Evolutionary conservation across 257 asterid species (phyloP).

Genomic region (Scutellaria baicalensis): DNA sequence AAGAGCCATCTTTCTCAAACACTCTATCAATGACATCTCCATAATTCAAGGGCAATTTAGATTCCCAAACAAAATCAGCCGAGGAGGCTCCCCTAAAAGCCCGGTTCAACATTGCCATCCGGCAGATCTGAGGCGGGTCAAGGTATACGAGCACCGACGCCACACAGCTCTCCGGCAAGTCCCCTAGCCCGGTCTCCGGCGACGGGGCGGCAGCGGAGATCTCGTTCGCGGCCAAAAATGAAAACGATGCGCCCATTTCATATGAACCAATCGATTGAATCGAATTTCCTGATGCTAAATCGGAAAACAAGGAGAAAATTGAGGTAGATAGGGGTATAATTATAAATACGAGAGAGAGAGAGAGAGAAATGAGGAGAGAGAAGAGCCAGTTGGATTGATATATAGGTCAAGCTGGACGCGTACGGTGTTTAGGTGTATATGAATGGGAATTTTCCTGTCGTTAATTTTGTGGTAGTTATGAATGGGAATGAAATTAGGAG

Average conservation of each 20-base stretch:
- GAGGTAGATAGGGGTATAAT: background rate
- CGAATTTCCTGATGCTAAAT: background rate
- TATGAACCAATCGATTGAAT: background rate
- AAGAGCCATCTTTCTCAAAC: slow-evolving; percentile 19
- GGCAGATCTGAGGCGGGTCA: slow-evolving; percentile 83
- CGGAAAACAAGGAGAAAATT: background rate
- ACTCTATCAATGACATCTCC: slow-evolving; percentile 50
- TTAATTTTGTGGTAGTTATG: background rate
- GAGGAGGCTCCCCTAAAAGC: slow-evolving; percentile 74
- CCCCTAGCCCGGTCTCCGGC: slow-evolving; percentile 43
- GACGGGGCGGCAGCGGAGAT: slow-evolving; percentile 4
- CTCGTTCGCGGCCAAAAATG: slow-evolving; percentile 17
- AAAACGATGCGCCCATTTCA: slow-evolving; percentile 51
- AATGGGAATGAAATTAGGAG: background rate
- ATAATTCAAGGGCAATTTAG: slow-evolving; percentile 66
- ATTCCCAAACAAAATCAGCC: slow-evolving; percentile 88
- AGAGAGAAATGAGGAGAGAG: background rate
- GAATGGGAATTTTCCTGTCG: background rate
- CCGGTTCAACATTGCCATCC: slow-evolving; percentile 51
- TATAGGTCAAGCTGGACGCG: slow-evolving; percentile 21
- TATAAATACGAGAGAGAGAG: background rate
- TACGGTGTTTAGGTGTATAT: background rate
- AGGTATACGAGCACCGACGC: slow-evolving; percentile 63
- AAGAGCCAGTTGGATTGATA: slow-evolving; percentile 2
- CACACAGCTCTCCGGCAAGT: slow-evolving; percentile 77